Evolutionary conservation across 139 green algal genomes (phyloP), one percentile per base, ranked within the genome.

Genomic region (Tetraselmis striata): DNA sequence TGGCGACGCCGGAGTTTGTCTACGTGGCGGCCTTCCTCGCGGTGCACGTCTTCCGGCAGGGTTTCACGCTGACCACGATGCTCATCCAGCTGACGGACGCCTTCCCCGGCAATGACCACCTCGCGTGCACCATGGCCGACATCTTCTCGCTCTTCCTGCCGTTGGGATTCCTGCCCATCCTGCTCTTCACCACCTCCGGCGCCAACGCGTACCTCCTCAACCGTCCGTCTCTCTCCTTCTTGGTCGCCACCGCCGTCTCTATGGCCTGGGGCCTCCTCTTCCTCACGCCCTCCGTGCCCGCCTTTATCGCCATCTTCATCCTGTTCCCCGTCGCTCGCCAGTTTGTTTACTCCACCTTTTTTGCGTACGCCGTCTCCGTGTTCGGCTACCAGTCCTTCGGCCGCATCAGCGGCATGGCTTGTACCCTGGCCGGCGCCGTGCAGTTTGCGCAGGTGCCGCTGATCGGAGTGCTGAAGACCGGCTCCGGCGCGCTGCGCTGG

Each of bases 391-490:
- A 77, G 23, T 77, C 74, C 2, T 77, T 77, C 25, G 74, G 74
- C 74, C 74, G 74, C n/a, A 77, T 77, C 74, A 31, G 26, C n/a
- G 74, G 74, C 74, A 77, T 77, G 26, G 74, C 74, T 30, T 77
- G 26, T 18, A 77, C 74, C 74, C 26, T 29, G 2, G 74, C 74
- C 26, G 74, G 74, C 74, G 5, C 23, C 26, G 23, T 28, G 5
- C 74, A 77, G 74, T 29, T 77, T 29, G 25, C n/a, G 25, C 26
- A 29, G 26, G 2, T 31, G 5, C 74, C 74, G 22, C 74, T 77
- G 23, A 29, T 77, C 74, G 2, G 26, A 2, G 2, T 31, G 23
- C 11, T 29, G 23, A 77, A 31, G 25, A 18, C 11, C 23, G 26
- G 26, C 5, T 11, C 22, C 25, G 25, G 2, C 2, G 5, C 74